These are phyloP conservation scores for Botrytis fragariae DNA, from an alignment of 2,329 filamentous ascomycete genomes.

Conservation along the genomic window DNA sequence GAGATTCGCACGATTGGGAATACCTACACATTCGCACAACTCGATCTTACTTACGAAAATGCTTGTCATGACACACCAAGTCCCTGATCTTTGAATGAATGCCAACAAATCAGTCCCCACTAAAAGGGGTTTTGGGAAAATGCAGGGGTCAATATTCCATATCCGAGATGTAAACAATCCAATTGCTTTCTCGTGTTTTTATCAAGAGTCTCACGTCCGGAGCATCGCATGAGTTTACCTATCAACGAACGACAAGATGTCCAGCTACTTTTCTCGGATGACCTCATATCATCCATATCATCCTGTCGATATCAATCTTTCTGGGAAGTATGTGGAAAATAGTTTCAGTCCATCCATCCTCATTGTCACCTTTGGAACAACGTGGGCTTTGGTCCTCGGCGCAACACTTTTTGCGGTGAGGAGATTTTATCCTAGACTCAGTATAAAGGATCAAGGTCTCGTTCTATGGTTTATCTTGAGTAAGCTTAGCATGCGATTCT, in stretches of 20 bases:
- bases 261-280: slow-evolving; percentile 12
- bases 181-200: slow-evolving; percentile 4
- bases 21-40: slow-evolving; percentile 1
- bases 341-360: slow-evolving; percentile 27
- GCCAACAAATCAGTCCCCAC: slow-evolving; percentile 5
- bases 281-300: slow-evolving; percentile 32
- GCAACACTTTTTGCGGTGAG: slow-evolving; percentile 23
- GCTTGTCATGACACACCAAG: neutral
- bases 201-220: neutral
- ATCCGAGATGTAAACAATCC: slow-evolving; percentile 10
- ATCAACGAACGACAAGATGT: neutral
- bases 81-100: neutral
- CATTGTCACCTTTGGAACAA: slow-evolving; percentile 29
- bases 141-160: slow-evolving; percentile 8
- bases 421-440: slow-evolving; percentile 29
- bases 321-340: slow-evolving; percentile 31
- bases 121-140: slow-evolving; percentile 1
- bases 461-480: slow-evolving; percentile 37
- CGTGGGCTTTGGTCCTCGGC: slow-evolving; percentile 27
- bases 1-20: neutral
- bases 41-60: neutral
- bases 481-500: slow-evolving; percentile 44
- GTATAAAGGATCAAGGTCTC: slow-evolving; percentile 27
- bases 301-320: slow-evolving; percentile 29
- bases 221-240: neutral